phyloP scores from a whole-genome alignment of 2,329 filamentous ascomycete genomes.

The Penicillium sp. region DNA sequence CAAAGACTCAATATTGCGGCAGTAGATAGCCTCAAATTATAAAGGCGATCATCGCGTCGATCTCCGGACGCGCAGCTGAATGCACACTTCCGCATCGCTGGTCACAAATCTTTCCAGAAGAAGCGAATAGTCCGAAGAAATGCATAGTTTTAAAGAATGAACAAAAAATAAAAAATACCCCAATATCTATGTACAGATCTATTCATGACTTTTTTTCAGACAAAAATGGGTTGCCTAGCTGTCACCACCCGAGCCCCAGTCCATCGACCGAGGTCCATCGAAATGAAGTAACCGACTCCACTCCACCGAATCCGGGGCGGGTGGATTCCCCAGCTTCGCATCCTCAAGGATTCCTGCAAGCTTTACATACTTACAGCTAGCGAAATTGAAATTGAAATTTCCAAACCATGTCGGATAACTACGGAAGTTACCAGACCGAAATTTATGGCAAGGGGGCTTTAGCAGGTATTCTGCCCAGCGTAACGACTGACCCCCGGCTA shows the following conservation, averaged over 20 bases:
- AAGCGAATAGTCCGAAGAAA: background rate
- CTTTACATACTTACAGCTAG: background rate
- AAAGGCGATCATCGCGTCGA: background rate
- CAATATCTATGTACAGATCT: too few relatives aligned
- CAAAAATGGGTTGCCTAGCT: background rate
- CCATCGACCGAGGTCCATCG: slow-evolving; percentile 12
- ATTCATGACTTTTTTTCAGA: background rate
- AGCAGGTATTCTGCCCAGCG: slow-evolving; percentile 51
- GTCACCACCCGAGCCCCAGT: background rate
- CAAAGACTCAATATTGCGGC: slow-evolving; percentile 1
- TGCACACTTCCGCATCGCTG: background rate
- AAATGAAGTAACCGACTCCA: slow-evolving; percentile 10
- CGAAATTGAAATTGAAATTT: background rate
- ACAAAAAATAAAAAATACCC: background rate
- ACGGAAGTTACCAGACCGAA: slow-evolving; percentile 51
- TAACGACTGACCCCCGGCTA: slow-evolving; percentile 64
- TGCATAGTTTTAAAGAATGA: background rate
- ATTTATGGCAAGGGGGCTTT: slow-evolving; percentile 60
- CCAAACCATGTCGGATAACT: slow-evolving; percentile 40
- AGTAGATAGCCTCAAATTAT: slow-evolving; percentile 1
- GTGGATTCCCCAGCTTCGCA: slow-evolving; percentile 3
- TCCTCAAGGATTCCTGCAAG: background rate
- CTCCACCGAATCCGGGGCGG: slow-evolving; percentile 5
- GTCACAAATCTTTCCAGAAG: background rate
- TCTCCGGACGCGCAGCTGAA: background rate